phyloP scores from a whole-genome alignment of 257 asterid species.

The Nicotiana undulata region DNA sequence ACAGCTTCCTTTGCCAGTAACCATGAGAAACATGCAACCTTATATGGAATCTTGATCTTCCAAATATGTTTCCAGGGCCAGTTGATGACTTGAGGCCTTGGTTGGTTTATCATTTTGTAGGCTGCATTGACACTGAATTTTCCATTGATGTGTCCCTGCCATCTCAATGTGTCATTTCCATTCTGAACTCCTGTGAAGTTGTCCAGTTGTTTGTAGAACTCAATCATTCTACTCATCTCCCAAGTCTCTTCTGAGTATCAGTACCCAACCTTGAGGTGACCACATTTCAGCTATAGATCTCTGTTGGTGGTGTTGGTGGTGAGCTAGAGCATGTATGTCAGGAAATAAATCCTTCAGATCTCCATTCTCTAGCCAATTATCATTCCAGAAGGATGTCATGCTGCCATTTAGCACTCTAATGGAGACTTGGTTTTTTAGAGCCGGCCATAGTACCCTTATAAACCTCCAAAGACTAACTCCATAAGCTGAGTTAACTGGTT shows the following conservation, averaged over 20 bases:
- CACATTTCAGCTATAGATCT: too few species aligned
- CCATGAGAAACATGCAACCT: too few species aligned
- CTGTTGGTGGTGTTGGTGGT: too few species aligned
- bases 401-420: too few species aligned
- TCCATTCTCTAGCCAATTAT: too few species aligned
- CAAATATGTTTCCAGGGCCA: background rate
- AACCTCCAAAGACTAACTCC: too few species aligned
- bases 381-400: too few species aligned
- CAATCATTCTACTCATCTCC: background rate
- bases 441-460: too few species aligned
- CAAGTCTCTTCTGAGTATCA: background rate
- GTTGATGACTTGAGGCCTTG: background rate
- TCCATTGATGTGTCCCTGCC: background rate
- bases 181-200: background rate
- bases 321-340: too few species aligned
- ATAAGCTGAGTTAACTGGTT: too few species aligned
- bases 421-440: too few species aligned
- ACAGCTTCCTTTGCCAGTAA: background rate
- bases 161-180: background rate
- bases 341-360: too few species aligned
- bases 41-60: background rate
- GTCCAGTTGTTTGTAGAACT: background rate
- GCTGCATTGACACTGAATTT: background rate
- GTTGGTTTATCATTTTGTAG: background rate
- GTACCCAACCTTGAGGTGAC: background rate